Conservation (phyloP, 192 early-diverging fungal genomes). For the Coemansia asiatica region DNA sequence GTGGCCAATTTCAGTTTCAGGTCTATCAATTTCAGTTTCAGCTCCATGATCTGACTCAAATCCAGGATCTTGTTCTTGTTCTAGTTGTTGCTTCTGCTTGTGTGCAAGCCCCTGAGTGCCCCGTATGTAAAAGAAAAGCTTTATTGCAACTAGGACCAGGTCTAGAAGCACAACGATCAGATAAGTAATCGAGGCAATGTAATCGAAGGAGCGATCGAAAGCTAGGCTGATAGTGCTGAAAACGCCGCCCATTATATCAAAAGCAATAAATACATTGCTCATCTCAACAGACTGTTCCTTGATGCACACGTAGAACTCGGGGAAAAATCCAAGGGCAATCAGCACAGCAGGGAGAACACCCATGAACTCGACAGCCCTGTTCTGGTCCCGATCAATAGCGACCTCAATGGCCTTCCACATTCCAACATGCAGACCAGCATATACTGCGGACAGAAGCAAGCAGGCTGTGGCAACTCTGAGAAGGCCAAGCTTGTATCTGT, state of each 20-base stretch:
- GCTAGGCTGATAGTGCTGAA: conserved; percentile 53
- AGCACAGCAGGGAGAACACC: conserved; percentile 48
- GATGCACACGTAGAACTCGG: conserved; percentile 51
- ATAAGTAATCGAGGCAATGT: conserved; percentile 53
- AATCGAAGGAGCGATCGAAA: conserved; percentile 51
- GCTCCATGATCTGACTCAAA: too few relatives aligned
- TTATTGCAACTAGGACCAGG: conserved; percentile 41
- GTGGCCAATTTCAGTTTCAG: not conserved
- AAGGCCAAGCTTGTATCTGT: conserved; percentile 30
- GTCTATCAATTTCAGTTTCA: not conserved
- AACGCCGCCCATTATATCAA: conserved; percentile 43
- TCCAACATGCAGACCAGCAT: conserved; percentile 43
- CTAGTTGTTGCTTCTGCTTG: not conserved
- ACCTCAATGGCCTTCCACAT: conserved; percentile 42
- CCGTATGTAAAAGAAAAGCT: conserved; percentile 33
- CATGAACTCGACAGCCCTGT: conserved; percentile 29
- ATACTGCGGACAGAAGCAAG: conserved; percentile 25
- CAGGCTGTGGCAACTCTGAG: not conserved
- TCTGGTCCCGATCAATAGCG: conserved; percentile 23
- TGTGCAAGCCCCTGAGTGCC: conserved; percentile 32
- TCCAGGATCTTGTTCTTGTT: not conserved
- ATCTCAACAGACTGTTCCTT: conserved; percentile 51
- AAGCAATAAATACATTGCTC: conserved; percentile 47
- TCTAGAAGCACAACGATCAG: conserved; percentile 49
- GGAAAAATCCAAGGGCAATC: conserved; percentile 51